Base-by-base conservation (phyloP, 2,329 filamentous ascomycete species). In the Aspergillus spinulosporus region DNA sequence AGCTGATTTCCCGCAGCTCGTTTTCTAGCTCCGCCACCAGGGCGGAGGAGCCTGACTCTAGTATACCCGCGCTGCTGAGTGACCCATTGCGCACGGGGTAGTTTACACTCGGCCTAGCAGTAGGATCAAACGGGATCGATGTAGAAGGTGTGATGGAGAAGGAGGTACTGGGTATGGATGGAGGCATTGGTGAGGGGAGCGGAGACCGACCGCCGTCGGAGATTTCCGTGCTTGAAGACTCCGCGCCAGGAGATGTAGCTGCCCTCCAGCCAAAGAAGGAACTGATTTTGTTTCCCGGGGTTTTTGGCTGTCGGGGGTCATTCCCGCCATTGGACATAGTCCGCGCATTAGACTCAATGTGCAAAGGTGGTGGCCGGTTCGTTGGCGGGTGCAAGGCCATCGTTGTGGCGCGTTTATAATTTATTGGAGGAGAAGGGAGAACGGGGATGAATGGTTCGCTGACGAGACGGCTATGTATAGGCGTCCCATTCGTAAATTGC, bases 1-100 rank as follows among this genome's bases (percentile, higher is more conserved):
- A 84, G 78, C 91, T 96, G 76, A 99, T 93, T 74, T 93, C 89
- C 66, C 90, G 90, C 64, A 99, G 76, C 80, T 99, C 94, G 72
- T 92, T 89, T 79, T 99, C 94, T 79, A 99, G 87, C 72, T 96
- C 91, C 72, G 91, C 86, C 67, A 96, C 83, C 72, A 92, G 72
- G 64, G 81, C 62, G 81, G 77, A 65, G 73, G 81, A 68, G 69
- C 76, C 65, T 67, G 74, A 54, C 68, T 77, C 66, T 72, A 76
- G 52, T 64, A 74, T 48, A 73, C 75, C 57, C 74, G 72, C 49
- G 75, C 73, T 60, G 74, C 80, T 60, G 69, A 82, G 53, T 70
- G 79, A 72, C n/a, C 68, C 65, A 56, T 71, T 71, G 52, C 72
- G 64, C 12, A 62, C 77, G 67, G 54, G 78, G 66, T 66, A 77